Evolutionary conservation across 441 rosid genomes (phyloP).

Genomic region (Corymbia citriodora): DNA sequence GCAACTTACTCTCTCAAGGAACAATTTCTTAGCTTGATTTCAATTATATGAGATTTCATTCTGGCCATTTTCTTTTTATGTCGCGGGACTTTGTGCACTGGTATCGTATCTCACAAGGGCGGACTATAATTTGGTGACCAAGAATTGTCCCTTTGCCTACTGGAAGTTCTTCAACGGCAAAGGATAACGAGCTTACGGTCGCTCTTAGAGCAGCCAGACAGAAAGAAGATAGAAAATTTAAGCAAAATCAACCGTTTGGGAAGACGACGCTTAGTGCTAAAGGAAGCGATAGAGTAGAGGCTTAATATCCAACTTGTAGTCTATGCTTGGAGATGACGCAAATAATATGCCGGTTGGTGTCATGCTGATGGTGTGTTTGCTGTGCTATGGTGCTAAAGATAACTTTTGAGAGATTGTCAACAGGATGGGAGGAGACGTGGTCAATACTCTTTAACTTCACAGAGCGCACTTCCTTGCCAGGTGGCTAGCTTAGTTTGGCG

Average conservation of each 20-base stretch:
- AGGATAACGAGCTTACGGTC: neutral
- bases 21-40: neutral
- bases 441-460: neutral
- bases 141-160: neutral
- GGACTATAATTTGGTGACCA: neutral
- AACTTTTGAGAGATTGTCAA: neutral
- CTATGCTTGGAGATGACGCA: neutral
- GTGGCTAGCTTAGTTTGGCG: neutral
- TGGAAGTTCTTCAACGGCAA: neutral
- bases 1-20: neutral
- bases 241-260: neutral
- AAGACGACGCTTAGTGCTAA: neutral
- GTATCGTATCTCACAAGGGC: neutral
- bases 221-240: neutral
- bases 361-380: neutral
- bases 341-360: neutral
- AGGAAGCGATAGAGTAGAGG: neutral
- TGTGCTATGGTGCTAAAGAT: neutral
- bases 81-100: neutral
- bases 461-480: neutral
- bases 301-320: neutral
- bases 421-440: neutral
- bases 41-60: neutral
- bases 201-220: neutral
- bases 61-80: neutral